phyloP scores from a whole-genome alignment of 257 asterid genomes.

The Salvia splendens region DNA sequence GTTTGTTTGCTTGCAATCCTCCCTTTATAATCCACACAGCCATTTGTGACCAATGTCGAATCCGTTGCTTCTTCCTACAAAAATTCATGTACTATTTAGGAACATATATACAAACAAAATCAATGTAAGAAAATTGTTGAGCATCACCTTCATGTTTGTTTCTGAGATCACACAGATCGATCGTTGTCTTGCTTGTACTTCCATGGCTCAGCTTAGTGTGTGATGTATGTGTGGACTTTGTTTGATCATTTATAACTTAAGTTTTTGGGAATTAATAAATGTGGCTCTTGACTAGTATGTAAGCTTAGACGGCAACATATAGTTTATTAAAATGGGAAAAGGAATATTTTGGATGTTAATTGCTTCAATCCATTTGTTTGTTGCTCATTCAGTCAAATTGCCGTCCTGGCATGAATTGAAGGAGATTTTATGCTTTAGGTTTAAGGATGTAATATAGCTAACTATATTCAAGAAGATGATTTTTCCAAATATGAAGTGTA shows the following conservation, averaged over 20 bases:
- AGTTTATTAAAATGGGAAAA: neutral
- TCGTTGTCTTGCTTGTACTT: conserved; percentile 17
- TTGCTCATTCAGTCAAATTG: conserved; percentile 26
- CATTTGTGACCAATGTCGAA: conserved; percentile 54
- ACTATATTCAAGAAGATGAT: too few species aligned
- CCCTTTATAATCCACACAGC: conserved; percentile 65
- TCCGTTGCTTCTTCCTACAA: conserved; percentile 35
- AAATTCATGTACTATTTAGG: neutral
- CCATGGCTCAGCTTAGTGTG: conserved; percentile 4
- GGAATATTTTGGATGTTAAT: neutral
- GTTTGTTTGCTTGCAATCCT: conserved; percentile 48
- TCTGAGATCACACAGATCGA: conserved; percentile 1
- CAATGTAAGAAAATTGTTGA: neutral
- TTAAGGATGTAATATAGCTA: neutral
- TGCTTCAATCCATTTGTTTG: too few species aligned
- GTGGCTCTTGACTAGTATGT: conserved; percentile 15
- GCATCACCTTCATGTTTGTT: too few species aligned
- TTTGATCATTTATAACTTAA: neutral
- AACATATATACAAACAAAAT: neutral
- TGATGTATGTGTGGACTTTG: neutral
- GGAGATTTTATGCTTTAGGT: neutral
- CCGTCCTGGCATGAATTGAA: conserved; percentile 28
- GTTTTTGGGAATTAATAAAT: neutral
- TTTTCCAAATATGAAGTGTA: neutral
- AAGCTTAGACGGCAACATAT: conserved; percentile 33